Evolutionary conservation across 495 filamentous ascomycete genomes (phyloP), one percentile per base, ranked within the genome.

Genomic region (Glarea lozoyensis): DNA sequence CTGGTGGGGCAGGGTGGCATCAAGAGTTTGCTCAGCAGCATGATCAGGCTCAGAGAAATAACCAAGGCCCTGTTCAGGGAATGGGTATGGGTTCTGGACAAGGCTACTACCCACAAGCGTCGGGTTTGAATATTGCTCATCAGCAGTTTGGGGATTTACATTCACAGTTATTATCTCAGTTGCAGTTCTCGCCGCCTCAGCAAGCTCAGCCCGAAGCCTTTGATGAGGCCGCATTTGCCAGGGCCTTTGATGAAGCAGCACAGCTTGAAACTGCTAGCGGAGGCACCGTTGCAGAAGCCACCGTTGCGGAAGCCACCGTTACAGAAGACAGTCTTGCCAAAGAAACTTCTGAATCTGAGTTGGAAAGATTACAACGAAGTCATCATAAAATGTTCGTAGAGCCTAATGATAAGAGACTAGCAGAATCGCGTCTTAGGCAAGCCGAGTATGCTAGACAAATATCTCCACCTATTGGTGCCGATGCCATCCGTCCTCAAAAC

Each of bases 381-480:
- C 3, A 30, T 13, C 15, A 12, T 24, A 22, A 22, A 27, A 18
- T 35, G 25, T 21, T 9, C 4, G 7, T 33, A 1, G 39, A 50
- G 21, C n/a, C 43, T 15, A 6, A 10, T 6, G 9, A 10, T 16
- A 5, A 10, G 6, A 35, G 5, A 15, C 15, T 5, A 11, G 15
- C 7, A 6, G 32, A 35, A 15, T 29, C 25, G n/a, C 32, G 15
- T 6, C 32, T 35, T 15, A 9, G 6, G 25, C 7, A 20, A 21
- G 10, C 35, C 3, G 17, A 37, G 35, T 11, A 37, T 7, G n/a
- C 10, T 19, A 29, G 37, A 6, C 32, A 54, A 12, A 57, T 66
- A 43, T 54, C 60, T 6, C 59, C 64, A 34, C 60, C 59, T 32
- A 68, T 78, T 18, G 76, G 72, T 37, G 70, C 72, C n/a, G 73